Conservation (phyloP, 495 filamentous ascomycete genomes). For the Antarctomyces pellizariae region DNA sequence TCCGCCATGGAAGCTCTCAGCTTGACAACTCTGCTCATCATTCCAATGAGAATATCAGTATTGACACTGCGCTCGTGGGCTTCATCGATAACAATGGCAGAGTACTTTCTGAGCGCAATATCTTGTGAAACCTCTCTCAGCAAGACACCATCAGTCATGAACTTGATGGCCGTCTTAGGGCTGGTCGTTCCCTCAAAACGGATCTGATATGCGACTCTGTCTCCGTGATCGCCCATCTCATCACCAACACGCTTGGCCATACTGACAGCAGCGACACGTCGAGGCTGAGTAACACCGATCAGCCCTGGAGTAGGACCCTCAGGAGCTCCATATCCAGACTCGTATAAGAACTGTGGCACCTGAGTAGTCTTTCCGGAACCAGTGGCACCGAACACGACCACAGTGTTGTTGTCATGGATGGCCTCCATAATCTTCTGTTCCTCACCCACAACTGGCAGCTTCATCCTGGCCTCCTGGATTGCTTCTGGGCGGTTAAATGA, state of each 20-base stretch:
- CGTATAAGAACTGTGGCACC: constrained; percentile 84
- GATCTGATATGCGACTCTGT: constrained; percentile 73
- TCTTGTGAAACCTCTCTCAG: constrained; percentile 80
- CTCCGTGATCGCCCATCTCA: constrained; percentile 50
- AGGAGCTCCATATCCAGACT: constrained; percentile 72
- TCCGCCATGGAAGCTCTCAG: constrained; percentile 38
- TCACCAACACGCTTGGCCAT: constrained; percentile 82
- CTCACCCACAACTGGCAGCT: constrained; percentile 75
- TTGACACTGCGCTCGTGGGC: constrained; percentile 95
- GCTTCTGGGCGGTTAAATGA: constrained; percentile 42
- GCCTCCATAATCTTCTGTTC: constrained; percentile 98
- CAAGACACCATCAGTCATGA: constrained; percentile 97
- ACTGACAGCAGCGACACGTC: constrained; percentile 79
- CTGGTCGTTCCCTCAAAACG: constrained; percentile 71
- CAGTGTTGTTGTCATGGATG: constrained; percentile 63
- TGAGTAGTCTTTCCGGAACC: constrained; percentile 97
- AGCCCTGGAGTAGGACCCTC: constrained; percentile 63
- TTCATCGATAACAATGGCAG: constrained; percentile 84
- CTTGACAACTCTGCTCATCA: constrained; percentile 81
- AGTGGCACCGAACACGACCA: constrained; percentile 88
- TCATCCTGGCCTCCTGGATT: constrained; percentile 55
- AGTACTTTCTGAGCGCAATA: constrained; percentile 81
- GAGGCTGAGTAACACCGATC: constrained; percentile 86
- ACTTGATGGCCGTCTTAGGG: constrained; percentile 83
- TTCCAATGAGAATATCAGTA: constrained; percentile 89